phyloP scores from a whole-genome alignment of 352 stramenopile species.

The Phytophthora hybrid region DNA sequence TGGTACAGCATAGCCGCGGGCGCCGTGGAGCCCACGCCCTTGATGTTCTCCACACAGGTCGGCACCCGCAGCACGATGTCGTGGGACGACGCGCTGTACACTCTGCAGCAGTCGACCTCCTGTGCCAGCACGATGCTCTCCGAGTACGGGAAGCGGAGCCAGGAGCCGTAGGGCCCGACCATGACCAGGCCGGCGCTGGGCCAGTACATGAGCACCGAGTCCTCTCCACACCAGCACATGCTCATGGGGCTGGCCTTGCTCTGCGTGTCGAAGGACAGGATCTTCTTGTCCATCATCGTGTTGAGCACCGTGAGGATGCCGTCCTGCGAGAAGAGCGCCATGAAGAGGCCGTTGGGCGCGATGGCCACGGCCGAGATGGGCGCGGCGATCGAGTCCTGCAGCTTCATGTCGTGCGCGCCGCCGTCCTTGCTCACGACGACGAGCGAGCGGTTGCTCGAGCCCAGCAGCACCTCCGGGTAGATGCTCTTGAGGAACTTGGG shows the following conservation, averaged over 20 bases:
- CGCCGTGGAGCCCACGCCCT: conserved; percentile 86
- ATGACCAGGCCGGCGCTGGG: conserved; percentile 82
- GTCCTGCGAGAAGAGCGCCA: conserved; percentile 95
- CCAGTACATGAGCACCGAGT: conserved; percentile 92
- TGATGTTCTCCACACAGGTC: conserved; percentile 87
- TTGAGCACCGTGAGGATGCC: conserved; percentile 95
- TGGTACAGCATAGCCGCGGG: conserved; percentile 92
- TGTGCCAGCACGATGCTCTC: conserved; percentile 76
- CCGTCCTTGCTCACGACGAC: conserved; percentile 83
- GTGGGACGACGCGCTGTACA: conserved; percentile 73
- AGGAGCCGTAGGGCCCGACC: conserved; percentile 89
- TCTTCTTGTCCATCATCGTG: conserved; percentile 96
- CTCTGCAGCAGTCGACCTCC: conserved; percentile 78
- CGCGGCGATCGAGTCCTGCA: conserved; percentile 83
- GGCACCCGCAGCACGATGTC: conserved; percentile 91
- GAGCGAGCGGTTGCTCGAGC: conserved; percentile 92
- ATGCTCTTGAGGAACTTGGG: conserved; percentile 91
- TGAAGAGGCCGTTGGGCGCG: conserved; percentile 95
- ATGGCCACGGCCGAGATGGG: conserved; percentile 94
- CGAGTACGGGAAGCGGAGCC: conserved; percentile 86
- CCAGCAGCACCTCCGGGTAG: conserved; percentile 94
- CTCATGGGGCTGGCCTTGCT: conserved; percentile 74
- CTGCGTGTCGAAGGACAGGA: conserved; percentile 89
- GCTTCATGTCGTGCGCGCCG: conserved; percentile 79
- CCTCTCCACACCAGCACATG: conserved; percentile 92